Percentiles rank a stretch among this genome's conserved stretches.
Evolutionary conservation across 805 yeast species (phyloP).

Genomic region (Candida ovalis): DNA sequence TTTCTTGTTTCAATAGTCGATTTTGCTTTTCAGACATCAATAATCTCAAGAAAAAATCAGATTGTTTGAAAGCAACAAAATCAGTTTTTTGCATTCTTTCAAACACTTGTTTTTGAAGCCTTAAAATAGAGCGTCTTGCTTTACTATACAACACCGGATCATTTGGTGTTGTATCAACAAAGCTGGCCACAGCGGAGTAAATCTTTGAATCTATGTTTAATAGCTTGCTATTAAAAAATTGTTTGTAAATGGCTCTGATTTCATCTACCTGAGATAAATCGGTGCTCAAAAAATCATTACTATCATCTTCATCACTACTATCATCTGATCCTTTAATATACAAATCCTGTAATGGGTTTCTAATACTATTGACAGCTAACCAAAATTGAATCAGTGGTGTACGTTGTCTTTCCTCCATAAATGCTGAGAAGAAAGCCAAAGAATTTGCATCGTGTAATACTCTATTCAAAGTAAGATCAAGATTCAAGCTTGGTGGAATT

Average conservation of each 20-base stretch:
- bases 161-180: slow-evolving; percentile 27
- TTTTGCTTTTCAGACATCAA: slow-evolving; percentile 38
- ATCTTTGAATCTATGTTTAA: slow-evolving; percentile 28
- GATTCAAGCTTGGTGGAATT: slow-evolving; percentile 8
- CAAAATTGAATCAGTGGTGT: slow-evolving; percentile 55
- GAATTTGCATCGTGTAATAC: slow-evolving; percentile 47
- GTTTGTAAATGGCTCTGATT: slow-evolving; percentile 43
- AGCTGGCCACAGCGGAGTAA: slow-evolving; percentile 35
- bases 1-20: not conserved
- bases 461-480: slow-evolving; percentile 36
- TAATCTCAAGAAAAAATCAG: slow-evolving; percentile 51
- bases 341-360: slow-evolving; percentile 66
- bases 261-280: slow-evolving; percentile 47
- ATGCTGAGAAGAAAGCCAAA: slow-evolving; percentile 47
- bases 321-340: slow-evolving; percentile 24
- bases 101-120: slow-evolving; percentile 52
- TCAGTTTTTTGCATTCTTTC: slow-evolving; percentile 48
- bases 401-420: slow-evolving; percentile 48
- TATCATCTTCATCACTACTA: slow-evolving; percentile 25
- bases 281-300: slow-evolving; percentile 13
- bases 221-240: slow-evolving; percentile 35
- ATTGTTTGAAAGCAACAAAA: slow-evolving; percentile 56
- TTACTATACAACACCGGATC: slow-evolving; percentile 36
- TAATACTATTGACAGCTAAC: slow-evolving; percentile 61
- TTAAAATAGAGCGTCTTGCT: slow-evolving; percentile 59